Percentiles rank a stretch among this genome's conserved stretches.
Conservation (phyloP, 805 yeast species). For the Kazachstania psychrophila region DNA sequence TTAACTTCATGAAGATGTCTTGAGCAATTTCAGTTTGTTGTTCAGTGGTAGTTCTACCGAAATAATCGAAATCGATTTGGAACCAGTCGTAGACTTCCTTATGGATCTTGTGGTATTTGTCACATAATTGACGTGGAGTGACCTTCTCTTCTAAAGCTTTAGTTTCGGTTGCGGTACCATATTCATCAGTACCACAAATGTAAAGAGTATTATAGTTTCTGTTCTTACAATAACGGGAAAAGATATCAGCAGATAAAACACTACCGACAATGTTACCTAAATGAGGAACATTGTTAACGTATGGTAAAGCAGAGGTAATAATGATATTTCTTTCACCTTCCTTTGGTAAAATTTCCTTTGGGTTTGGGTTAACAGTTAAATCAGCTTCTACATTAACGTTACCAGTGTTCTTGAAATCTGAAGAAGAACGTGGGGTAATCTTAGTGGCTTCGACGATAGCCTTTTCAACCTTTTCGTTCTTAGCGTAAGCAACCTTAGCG, state of each 20-base stretch:
- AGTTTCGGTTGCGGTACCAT: conserved; percentile 98
- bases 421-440: conserved; percentile 21
- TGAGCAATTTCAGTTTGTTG: conserved; percentile 92
- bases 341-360: conserved; percentile 49
- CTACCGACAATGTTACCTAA: conserved; percentile 93
- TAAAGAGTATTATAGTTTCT: conserved; percentile 80
- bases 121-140: conserved; percentile 80
- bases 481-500: conserved; percentile 19
- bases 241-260: conserved; percentile 87
- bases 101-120: conserved; percentile 79
- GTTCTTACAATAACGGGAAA: conserved; percentile 76
- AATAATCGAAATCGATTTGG: conserved; percentile 83
- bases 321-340: conserved; percentile 66
- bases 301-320: conserved; percentile 92
- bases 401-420: conserved; percentile 34
- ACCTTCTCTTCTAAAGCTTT: conserved; percentile 90
- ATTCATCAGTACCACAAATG: conserved; percentile 95
- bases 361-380: conserved; percentile 19
- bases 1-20: conserved; percentile 68
- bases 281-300: conserved; percentile 96
- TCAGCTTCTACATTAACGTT: conserved; percentile 21
- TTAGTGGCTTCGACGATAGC: conserved; percentile 40
- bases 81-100: conserved; percentile 92
- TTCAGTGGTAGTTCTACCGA: conserved; percentile 90
- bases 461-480: conserved; percentile 31